Percentiles rank a stretch among this genome's conserved stretches.
phyloP scores from a whole-genome alignment of 2,329 filamentous ascomycete genomes.

The Epichloe gansuensis region DNA sequence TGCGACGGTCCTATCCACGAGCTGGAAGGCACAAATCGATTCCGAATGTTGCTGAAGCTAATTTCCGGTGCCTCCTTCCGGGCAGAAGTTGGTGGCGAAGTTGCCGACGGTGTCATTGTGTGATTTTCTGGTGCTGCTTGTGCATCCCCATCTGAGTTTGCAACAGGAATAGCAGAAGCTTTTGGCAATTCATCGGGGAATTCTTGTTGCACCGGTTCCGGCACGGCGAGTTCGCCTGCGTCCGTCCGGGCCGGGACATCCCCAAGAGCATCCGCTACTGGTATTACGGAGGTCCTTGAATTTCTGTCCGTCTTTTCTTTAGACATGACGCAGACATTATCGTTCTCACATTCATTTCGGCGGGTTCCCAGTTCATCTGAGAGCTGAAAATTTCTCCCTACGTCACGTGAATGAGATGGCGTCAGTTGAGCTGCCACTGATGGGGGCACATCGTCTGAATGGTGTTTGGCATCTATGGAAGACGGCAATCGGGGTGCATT shows the following conservation, averaged over 20 bases:
- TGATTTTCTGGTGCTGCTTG: neutral
- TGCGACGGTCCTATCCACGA: constrained; percentile 14
- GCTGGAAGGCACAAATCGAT: constrained; percentile 13
- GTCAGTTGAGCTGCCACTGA: constrained; percentile 2
- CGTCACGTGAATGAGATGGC: neutral
- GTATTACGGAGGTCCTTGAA: neutral
- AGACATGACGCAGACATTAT: neutral
- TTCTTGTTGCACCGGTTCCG: neutral
- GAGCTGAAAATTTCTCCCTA: neutral
- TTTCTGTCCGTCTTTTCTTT: neutral
- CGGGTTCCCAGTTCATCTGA: neutral
- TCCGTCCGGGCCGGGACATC: neutral
- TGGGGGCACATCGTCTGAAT: neutral
- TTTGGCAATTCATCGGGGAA: too few relatives aligned
- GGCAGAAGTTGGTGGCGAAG: neutral
- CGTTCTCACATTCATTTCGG: neutral
- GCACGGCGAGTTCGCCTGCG: neutral
- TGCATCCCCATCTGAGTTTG: neutral
- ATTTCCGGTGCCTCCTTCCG: constrained; percentile 7
- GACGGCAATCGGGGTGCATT: neutral
- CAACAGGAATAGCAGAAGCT: neutral
- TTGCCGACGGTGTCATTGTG: neutral
- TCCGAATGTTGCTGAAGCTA: constrained; percentile 13
- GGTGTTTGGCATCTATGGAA: neutral
- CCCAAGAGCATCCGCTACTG: neutral